A percentile compares a stretch with the other conserved stretches of the same genome.
phyloP scores from a whole-genome alignment of 129 eudicot species.

The Flaveria bidentis region DNA sequence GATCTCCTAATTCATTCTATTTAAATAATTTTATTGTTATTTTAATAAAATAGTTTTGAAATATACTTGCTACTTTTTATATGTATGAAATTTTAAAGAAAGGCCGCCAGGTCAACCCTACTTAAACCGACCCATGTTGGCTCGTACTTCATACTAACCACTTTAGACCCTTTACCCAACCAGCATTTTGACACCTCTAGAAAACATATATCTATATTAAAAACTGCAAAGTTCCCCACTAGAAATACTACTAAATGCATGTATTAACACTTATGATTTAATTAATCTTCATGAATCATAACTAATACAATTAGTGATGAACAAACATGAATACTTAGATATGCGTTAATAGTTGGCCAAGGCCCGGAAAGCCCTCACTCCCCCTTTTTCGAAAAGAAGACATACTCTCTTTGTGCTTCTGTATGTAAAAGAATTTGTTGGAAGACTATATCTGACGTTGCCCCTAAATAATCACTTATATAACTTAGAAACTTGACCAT shows the following conservation, averaged over 20 bases:
- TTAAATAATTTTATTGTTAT: background rate
- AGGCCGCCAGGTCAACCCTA: background rate
- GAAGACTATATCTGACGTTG: conserved; percentile 56
- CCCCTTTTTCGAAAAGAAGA: background rate
- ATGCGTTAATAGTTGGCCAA: background rate
- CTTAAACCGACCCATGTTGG: background rate
- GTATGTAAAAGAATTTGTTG: conserved; percentile 55
- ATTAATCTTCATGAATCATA: background rate
- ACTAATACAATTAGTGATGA: background rate
- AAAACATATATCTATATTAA: background rate
- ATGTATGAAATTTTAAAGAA: background rate
- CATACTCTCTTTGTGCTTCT: conserved; percentile 63
- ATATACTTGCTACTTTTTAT: background rate
- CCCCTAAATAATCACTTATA: conserved; percentile 78
- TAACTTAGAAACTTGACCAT: conserved; percentile 71
- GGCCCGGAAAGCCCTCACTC: too few relatives aligned
- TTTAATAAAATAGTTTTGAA: background rate
- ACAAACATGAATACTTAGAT: conserved; percentile 13
- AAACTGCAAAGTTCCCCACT: background rate
- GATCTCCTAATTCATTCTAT: background rate
- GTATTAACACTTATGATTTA: conserved; percentile 7
- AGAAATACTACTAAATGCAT: conserved; percentile 5
- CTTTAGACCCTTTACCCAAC: background rate
- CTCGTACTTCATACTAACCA: background rate
- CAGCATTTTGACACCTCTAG: conserved; percentile 9